Conservation (phyloP, 306 rosid species). For the Pterocarpus santalinus region DNA sequence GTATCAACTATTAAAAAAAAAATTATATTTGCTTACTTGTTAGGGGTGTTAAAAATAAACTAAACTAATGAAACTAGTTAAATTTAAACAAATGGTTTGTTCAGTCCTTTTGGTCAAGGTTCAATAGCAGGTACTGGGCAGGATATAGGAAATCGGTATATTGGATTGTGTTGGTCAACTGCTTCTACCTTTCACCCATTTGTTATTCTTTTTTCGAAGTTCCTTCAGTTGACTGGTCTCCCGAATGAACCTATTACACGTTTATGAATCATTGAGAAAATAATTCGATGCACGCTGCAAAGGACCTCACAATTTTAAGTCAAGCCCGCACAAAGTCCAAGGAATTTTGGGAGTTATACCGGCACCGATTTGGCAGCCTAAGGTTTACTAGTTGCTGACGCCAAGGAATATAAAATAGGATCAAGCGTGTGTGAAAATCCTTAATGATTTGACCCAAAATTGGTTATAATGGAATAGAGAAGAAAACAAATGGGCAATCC, state of each 20-base stretch:
- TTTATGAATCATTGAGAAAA: constrained; percentile 21
- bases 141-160: background rate
- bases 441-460: constrained; percentile 45
- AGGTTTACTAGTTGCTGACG: constrained; percentile 32
- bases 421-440: constrained; percentile 22
- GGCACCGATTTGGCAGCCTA: constrained; percentile 43
- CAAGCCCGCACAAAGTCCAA: background rate
- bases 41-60: background rate
- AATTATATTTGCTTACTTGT: background rate
- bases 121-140: background rate
- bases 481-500: constrained; percentile 21
- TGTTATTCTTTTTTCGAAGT: background rate
- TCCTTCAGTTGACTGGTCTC: constrained; percentile 38
- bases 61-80: background rate
- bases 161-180: constrained; percentile 35
- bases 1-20: background rate
- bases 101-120: background rate
- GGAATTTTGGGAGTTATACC: background rate
- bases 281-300: constrained; percentile 14
- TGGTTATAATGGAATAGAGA: background rate
- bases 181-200: background rate
- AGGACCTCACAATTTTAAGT: background rate
- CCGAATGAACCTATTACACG: constrained; percentile 12
- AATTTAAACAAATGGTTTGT: background rate
- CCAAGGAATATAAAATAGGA: constrained; percentile 36